Conservation (phyloP, 768 basidiomycete species). For the Panaeolus cyanescens region DNA sequence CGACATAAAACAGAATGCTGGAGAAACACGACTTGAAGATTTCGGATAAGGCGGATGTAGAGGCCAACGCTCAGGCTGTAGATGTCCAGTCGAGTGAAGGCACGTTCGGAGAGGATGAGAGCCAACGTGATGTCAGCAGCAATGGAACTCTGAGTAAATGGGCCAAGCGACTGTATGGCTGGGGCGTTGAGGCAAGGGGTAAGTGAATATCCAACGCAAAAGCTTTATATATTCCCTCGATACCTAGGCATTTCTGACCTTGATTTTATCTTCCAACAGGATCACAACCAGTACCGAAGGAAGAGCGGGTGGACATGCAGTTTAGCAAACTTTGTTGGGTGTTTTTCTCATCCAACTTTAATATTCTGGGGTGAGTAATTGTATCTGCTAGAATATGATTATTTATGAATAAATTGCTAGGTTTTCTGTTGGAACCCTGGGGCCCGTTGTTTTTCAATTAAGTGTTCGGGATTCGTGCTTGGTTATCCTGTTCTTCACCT, state of each 20-base stretch:
- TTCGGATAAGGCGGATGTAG: too few species aligned
- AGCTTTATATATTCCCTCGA: too few species aligned
- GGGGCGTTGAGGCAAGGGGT: not conserved
- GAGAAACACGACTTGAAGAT: too few species aligned
- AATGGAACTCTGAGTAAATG: too few species aligned
- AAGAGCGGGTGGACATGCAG: conserved; percentile 60
- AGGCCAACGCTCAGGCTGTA: too few species aligned
- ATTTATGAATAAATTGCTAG: conserved; percentile 29
- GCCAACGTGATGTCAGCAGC: too few species aligned
- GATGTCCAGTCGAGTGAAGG: too few species aligned
- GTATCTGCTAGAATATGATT: not conserved
- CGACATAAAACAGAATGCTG: too few species aligned
- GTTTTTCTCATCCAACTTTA: conserved; percentile 74
- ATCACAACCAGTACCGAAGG: conserved; percentile 54
- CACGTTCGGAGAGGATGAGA: too few species aligned
- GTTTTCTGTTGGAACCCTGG: conserved; percentile 69
- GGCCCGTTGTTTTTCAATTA: conserved; percentile 61
- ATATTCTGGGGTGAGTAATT: conserved; percentile 54
- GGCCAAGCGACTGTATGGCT: not conserved
- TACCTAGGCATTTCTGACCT: too few species aligned
- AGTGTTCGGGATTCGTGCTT: conserved; percentile 64
- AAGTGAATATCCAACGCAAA: too few species aligned
- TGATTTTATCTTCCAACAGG: too few species aligned
- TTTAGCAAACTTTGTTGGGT: conserved; percentile 74
- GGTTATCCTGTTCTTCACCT: conserved; percentile 67